Conservation (phyloP, 306 rosid genomes). For the Rubus idaeus region DNA sequence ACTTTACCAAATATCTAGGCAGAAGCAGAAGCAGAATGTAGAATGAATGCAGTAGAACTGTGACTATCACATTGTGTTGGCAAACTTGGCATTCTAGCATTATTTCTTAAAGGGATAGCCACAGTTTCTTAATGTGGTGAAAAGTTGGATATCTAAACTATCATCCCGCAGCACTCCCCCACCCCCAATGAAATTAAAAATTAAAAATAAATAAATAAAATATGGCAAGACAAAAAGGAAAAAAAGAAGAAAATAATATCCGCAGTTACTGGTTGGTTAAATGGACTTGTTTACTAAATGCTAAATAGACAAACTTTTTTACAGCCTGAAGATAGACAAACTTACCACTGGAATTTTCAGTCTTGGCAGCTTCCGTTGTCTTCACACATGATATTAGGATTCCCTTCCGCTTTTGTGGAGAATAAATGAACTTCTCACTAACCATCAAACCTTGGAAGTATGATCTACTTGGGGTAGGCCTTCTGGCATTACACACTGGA, state of each 20-base stretch:
- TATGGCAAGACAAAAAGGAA: not conserved
- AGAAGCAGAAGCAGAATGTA: not conserved
- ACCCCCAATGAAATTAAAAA: not conserved
- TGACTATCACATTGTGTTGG: not conserved
- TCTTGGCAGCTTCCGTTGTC: conserved; percentile 54
- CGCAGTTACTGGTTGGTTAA: not conserved
- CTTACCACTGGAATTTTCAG: conserved; percentile 62
- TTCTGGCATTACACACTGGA: conserved; percentile 40
- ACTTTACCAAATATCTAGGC: not conserved
- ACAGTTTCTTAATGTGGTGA: not conserved
- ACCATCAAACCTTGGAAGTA: conserved; percentile 44
- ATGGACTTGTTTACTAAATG: not conserved
- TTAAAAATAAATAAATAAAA: not conserved
- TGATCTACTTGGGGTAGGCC: conserved; percentile 31
- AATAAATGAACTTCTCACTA: conserved; percentile 43
- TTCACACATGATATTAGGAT: conserved; percentile 53
- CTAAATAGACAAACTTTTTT: not conserved
- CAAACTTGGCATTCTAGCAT: not conserved
- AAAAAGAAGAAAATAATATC: not conserved
- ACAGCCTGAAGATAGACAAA: conserved; percentile 4
- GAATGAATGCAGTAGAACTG: not conserved
- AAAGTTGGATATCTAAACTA: not conserved
- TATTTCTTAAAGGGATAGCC: not conserved
- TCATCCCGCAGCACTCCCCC: not conserved
- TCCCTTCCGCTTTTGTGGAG: conserved; percentile 43